Base-by-base conservation (phyloP, 2,329 filamentous ascomycete genomes). In the Aspergillus brunneoviolaceus region DNA sequence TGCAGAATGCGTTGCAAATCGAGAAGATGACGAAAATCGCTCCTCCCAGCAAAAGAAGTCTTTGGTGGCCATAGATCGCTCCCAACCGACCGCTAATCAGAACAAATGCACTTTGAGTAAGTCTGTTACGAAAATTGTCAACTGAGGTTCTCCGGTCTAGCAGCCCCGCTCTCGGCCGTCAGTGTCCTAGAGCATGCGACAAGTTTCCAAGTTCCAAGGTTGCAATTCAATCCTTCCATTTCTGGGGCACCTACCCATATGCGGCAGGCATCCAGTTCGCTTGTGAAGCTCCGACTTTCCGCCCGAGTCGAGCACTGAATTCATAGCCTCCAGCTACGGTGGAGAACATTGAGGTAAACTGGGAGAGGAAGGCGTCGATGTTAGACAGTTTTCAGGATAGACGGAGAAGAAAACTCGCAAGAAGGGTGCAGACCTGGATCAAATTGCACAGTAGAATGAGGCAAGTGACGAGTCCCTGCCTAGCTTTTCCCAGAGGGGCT, bases 1-100 rank as follows among this genome's bases (percentile, higher is more conserved):
- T 73, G 48, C 74, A 79, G 57, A 83, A 83, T 0, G 84, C 85
- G 4, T 77, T 78, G 1, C 25, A 27, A 27, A 27, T 27, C 25
- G 25, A 14, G 12, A 27, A 50, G 23, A 82, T 84, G 63, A 79
- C 23, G 4, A 50, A 16, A 21, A 29, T 50, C 5, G 29, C 25
- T 16, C 9, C 21, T 3, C 48, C 48, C 7, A 50, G 3, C 4
- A 50, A 27, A 29, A 50, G 48, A 4, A 50, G 23, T 14, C 9
- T 50, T 50, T 50, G 48, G n/a, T 50, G 48, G 23, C 48, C 23
- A 14, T 50, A 50, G 48, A 50, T 50, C 11, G 48, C 48, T 25
- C 48, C 48, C 3, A 50, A 12, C 16, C 48, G 48, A 16, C 48
- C 48, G 23, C n/a, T 50, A 5, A 50, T 50, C 11, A 50, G 48